Evolutionary conservation across 768 basidiomycete species (phyloP), one percentile per base, ranked within the genome.

Genomic region (Tylopilus vinaceipallidus): DNA sequence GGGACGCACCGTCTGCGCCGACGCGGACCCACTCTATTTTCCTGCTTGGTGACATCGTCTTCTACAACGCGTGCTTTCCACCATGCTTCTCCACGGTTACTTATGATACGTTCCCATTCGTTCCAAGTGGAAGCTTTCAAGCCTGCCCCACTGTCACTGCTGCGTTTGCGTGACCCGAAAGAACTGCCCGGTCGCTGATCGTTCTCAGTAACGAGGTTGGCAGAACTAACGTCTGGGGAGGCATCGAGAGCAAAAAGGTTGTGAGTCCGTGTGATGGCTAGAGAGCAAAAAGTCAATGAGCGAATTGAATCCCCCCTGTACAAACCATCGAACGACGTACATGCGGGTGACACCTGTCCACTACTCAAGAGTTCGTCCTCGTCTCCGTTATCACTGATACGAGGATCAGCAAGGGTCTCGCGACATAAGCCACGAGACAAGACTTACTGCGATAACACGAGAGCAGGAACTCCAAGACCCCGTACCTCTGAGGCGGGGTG

Each of bases 351-450:
- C 2, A 76, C 80, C 60, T 88, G 88, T 1, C 86, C 87, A 59
- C 88, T 90, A 63, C 88, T 90, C 42, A 86, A 66, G n/a, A 84
- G 68, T 13, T 86, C 83, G 13, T 86, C 86, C 17, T 81, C 79
- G 11, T 87, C 85, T 8, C 62, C 66, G 49, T 59, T 58, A 44
- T 58, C 59, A 35, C 68, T 62, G 36, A 50, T 16, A 41, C 14
- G 3, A 17, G 20, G 14, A 13, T 2, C 49, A 16, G 47, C 40
- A 44, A 43, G 12, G 37, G 11, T 17, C 29, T 29, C 19, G 26
- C 29, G 13, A 26, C n/a, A 36, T 10, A 36, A 20, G 10, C 3
- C 16, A 50, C 13, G 11, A 10, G 12, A 19, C 6, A n/a, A 26
- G 27, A 34, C 70, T 47, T 57, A 76, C 76, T 67, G 65, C 6